Evolutionary conservation across 2,329 filamentous ascomycete species (phyloP).

Genomic region (Ceratocystiopsis minuta): DNA sequence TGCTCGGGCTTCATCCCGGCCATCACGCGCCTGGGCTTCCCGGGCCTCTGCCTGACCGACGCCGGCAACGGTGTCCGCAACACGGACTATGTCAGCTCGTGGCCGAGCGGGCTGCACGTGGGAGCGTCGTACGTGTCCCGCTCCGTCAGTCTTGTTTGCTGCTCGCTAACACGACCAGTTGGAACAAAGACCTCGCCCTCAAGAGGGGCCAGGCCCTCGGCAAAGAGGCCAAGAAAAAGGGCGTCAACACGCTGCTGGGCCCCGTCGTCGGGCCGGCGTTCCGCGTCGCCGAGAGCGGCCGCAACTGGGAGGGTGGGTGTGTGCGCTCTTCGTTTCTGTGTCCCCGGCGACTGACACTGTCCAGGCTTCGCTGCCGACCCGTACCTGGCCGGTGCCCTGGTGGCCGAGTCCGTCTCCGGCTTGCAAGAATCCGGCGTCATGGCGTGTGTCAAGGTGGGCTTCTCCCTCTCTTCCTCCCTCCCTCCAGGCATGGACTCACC

Average conservation of each 20-base stretch:
- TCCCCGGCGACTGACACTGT: background rate
- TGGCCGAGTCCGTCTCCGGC: constrained; percentile 40
- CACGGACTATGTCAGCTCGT: constrained; percentile 24
- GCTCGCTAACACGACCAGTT: constrained; percentile 25
- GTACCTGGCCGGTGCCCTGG: constrained; percentile 35
- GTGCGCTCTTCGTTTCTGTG: background rate
- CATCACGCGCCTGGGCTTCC: constrained; percentile 19
- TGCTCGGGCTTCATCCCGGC: constrained; percentile 5
- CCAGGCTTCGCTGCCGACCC: constrained; percentile 24
- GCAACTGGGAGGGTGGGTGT: constrained; percentile 36
- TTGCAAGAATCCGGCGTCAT: constrained; percentile 51
- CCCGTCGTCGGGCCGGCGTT: constrained; percentile 55
- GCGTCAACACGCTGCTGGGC: constrained; percentile 55
- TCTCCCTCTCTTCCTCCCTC: too few relatives aligned
- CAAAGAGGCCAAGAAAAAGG: constrained; percentile 56
- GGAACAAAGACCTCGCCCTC: constrained; percentile 55
- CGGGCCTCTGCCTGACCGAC: constrained; percentile 27
- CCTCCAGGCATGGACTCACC: too few relatives aligned
- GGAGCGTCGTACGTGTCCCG: constrained; percentile 8
- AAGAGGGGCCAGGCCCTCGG: constrained; percentile 57
- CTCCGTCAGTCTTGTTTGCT: too few relatives aligned
- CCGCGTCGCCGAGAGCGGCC: constrained; percentile 38
- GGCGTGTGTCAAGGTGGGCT: constrained; percentile 35
- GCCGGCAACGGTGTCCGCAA: constrained; percentile 25
- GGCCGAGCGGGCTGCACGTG: constrained; percentile 24